Base-by-base conservation (phyloP, 805 yeast genomes). In the Kuraishia floccosa region DNA sequence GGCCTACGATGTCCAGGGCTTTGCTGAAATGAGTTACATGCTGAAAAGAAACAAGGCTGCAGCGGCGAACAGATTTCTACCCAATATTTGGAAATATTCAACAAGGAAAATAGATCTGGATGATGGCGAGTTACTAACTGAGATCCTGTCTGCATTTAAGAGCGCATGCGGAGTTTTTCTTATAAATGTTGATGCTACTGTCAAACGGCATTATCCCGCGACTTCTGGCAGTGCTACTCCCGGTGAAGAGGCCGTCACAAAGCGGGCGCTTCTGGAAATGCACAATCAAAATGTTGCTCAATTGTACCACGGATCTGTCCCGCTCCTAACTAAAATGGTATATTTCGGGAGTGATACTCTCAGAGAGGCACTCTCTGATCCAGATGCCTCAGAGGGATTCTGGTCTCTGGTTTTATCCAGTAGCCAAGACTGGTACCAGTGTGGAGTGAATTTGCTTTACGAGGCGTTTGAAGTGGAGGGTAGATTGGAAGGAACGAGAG, bases 401-500 rank as follows among this genome's bases (percentile, higher is more conserved):
- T 80, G 93, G 83, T 65, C 85, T 1, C 74, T 83, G 46, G 56
- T 83, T 3, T 71, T 84, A 33, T 72, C 87, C 1, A 72, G 86
- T 0, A 60, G 68, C 30, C 58, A 58, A 15, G 56, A 54, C 12
- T 52, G 78, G 3, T 78, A 76, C 36, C 85, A 83, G 45, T 65
- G 77, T 1, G 79, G 87, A 1, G 65, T 81, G 5, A 78, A 78
- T 38, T 62, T 84, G 14, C 49, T 86, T 3, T 78, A 80, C 43
- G 89, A 82, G 40, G 72, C 82, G 0, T 80, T 72, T 49, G 93
- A 85, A 49, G 82, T 76, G 10, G 76, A 72, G 33, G 95, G 87
- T 12, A 67, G 96, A 43, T 54, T 72, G 22, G 94, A 82, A 49
- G 84, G 86, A 22, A 61, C 83, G n/a, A 69, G 63, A 28, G 65